Evolutionary conservation across 2,329 filamentous ascomycete genomes (phyloP), one percentile per base, ranked within the genome.

Genomic region (Diaporthe sp.): DNA sequence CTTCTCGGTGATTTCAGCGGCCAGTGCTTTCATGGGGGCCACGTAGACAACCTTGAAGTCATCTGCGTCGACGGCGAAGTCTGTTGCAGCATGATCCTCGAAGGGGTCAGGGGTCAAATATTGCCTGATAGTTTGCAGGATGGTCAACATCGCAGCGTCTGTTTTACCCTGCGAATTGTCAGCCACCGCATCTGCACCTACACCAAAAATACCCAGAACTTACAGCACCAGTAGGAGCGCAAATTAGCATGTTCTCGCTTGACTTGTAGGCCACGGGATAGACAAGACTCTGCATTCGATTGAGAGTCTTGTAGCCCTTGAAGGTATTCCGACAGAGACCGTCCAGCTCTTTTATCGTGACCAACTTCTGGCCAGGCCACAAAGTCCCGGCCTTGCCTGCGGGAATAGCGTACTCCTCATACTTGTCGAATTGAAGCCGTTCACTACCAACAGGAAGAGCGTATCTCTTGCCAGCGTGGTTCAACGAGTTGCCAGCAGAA

Each of bases 21-120:
- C 97, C 25, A 99, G 88, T 0, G 97, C 97, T 84, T 99, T 99
- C 97, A 99, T 99, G 0, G 97, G 97, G 1, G 97, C 97, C 55
- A 99, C 97, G 80, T 99, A 99, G 74, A 99, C 95, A 79, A 99
- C 96, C 85, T 99, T 98, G 89, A 98, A 98, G 79, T 98, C 95
- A 71, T 98, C 94, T 0, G 92, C 86, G 75, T 94, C 89, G n/a
- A 98, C 94, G 1, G 90, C 90, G 81, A 98, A 98, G 53, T 98
- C 94, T 0, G 89, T 92, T 0, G 94, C 92, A 72, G 92, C 87
- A 0, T 91, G 91, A 55, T 95, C 88, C 74, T 98, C 94, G 13
- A 93, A 88, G 0, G 96, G 96, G 78, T 92, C 95, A 0, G 97
- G 96, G 0, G 89, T 88, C 34, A 94, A 90, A 80, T 98, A 96